Base-by-base conservation (phyloP, 352 stramenopile genomes). In the Pythium sukuiense region DNA sequence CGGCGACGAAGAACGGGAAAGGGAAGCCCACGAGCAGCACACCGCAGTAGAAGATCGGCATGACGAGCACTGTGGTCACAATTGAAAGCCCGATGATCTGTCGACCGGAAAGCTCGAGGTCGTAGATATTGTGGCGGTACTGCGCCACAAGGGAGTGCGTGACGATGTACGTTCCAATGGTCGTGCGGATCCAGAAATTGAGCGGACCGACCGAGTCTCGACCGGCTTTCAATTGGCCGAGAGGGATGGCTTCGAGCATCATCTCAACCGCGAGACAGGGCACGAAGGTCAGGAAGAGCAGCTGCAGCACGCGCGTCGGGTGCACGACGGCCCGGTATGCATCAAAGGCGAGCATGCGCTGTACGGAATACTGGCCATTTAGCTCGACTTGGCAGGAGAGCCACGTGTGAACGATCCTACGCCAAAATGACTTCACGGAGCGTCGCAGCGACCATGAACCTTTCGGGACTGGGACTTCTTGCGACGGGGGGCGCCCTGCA, bases 331-430 rank as follows among this genome's bases (percentile, higher is more conserved):
- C 8, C 26, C 18, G 11, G 29, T 70, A 70, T n/a, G 49, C 35
- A 3, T 65, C 33, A 2, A 70, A 39, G 2, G 63, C 53, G 11
- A 50, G 14, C 53, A 77, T 55, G 30, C 72, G 64, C 55, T 80
- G 59, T 12, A 73, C 14, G 0, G 74, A 84, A 65, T 76, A 84
- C 11, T 80, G 67, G 1, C 74, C 76, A 1, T 71, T 65, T 6
- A 79, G 50, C 53, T 84, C 76, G 0, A 77, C 70, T 24, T 81
- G 72, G 1, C 62, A 62, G 0, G 45, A 29, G 3, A 58, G 26
- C 68, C 72, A 78, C 5, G 41, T 29, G 4, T 16, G 14, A 3
- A 39, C 2, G 8, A 56, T 20, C 12, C 2, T 16, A n/a, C 35
- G 33, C 55, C 55, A 50, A 9, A 26, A 26, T 27, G 45, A 52